These are phyloP conservation scores for Xylaria sp. DNA, from an alignment of 2,329 filamentous ascomycete genomes.

Conservation along the genomic window DNA sequence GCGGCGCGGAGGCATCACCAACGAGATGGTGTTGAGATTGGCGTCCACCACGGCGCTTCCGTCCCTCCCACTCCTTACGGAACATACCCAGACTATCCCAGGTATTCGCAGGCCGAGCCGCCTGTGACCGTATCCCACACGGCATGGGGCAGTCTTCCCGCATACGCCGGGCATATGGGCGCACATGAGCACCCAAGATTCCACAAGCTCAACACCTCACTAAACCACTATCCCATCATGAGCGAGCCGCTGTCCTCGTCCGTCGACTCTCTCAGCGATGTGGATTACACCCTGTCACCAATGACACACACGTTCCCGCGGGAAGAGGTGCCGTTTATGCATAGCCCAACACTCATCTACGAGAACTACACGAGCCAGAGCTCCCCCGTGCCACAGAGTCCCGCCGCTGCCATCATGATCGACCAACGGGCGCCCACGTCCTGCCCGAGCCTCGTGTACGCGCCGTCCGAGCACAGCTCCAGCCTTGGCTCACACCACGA, in stretches of 20 bases:
- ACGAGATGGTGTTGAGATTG: constrained; percentile 53
- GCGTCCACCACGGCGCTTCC: constrained; percentile 53
- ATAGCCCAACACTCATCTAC: constrained; percentile 67
- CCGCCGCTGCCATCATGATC: constrained; percentile 64
- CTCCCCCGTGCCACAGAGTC: constrained; percentile 66
- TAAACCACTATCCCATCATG: constrained; percentile 56
- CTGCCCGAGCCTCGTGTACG: constrained; percentile 69
- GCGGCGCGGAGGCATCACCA: constrained; percentile 48
- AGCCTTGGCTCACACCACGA: constrained; percentile 70
- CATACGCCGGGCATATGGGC: constrained; percentile 56
- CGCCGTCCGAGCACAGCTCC: constrained; percentile 68
- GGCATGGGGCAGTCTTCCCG: constrained; percentile 58
- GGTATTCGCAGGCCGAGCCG: constrained; percentile 59
- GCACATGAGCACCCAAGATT: constrained; percentile 55
- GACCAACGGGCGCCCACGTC: constrained; percentile 67
- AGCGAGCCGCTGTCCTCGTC: constrained; percentile 63
- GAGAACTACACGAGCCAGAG: constrained; percentile 64
- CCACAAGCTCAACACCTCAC: constrained; percentile 54
- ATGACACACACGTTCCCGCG: constrained; percentile 64
- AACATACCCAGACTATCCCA: constrained; percentile 61
- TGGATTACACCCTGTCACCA: constrained; percentile 66
- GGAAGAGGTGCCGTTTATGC: constrained; percentile 66
- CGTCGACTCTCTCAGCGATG: constrained; percentile 69
- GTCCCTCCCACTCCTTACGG: constrained; percentile 52
- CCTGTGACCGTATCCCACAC: constrained; percentile 54